These are phyloP conservation scores for Apiospora pterosperma DNA, from an alignment of 2,329 filamentous ascomycete species.

Conservation along the genomic window DNA sequence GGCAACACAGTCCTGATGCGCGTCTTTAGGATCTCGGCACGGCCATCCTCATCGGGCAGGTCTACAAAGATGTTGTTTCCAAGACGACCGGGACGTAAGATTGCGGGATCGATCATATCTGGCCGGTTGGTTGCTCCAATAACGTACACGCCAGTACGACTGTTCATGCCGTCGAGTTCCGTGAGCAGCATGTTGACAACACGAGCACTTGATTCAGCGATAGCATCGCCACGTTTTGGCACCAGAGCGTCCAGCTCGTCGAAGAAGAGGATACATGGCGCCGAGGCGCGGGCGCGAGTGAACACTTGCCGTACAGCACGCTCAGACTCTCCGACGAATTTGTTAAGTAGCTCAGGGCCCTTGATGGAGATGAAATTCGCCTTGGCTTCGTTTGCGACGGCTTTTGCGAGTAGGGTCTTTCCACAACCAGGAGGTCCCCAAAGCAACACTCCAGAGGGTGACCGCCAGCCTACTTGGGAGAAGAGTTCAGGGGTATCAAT, in stretches of 20 bases:
- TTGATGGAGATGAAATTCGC: constrained; percentile 99
- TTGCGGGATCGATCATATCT: constrained; percentile 94
- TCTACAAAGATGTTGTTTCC: constrained; percentile 89
- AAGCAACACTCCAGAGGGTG: constrained; percentile 83
- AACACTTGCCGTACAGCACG: constrained; percentile 91
- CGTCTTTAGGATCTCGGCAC: constrained; percentile 81
- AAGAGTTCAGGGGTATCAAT: constrained; percentile 82
- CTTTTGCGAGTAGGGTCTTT: constrained; percentile 94
- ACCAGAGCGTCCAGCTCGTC: constrained; percentile 95
- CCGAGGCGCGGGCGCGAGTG: constrained; percentile 76
- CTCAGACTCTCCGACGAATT: constrained; percentile 96
- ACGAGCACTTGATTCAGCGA: constrained; percentile 79
- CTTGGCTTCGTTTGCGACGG: constrained; percentile 90
- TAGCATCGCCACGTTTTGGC: constrained; percentile 72
- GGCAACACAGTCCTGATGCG: constrained; percentile 34
- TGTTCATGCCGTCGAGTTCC: constrained; percentile 83
- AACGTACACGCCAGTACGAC: constrained; percentile 83
- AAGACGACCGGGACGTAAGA: constrained; percentile 86
- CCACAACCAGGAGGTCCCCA: constrained; percentile 97
- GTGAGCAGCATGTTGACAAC: constrained; percentile 95
- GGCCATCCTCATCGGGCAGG: constrained; percentile 72
- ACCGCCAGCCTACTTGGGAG: constrained; percentile 70
- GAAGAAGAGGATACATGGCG: constrained; percentile 96
- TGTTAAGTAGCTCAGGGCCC: constrained; percentile 93
- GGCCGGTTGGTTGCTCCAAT: constrained; percentile 94